Evolutionary conservation across 2,329 filamentous ascomycete genomes (phyloP), one percentile per base, ranked within the genome.

Genomic region (Ceratocystis harringtonii): DNA sequence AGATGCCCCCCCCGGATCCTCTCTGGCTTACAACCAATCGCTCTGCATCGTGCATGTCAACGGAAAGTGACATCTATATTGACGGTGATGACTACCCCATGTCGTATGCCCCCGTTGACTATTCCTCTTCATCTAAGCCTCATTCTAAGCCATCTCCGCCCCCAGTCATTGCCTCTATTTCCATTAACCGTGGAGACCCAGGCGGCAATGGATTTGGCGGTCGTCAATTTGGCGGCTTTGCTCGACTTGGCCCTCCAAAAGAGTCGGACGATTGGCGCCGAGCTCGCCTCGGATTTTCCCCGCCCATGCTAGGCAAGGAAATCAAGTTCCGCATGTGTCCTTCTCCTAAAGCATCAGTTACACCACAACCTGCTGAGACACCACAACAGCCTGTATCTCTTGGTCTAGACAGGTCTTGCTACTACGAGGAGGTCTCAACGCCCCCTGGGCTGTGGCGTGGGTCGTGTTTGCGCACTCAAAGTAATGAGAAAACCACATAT

Each of bases 241-340:
- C 62, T 12, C 28, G 45, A 22, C 52, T 64, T 30, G 65, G 44
- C 5, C n/a, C 44, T 7, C 62, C 62, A 6, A 64, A 60, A 36
- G 55, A 61, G 58, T 28, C 50, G 4, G 66, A 67, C 8, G 63
- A 62, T 4, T 61, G 61, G 28, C 60, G 48, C 45, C 62, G 57
- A 70, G 77, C 79, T 71, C 80, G 80, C 67, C 75, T 81, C 69
- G 78, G 78, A 25, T 78, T 80, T 70, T 85, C 84, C 68, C 92
- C 92, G 50, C 92, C 92, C 8, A 95, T 97, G 91, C 83, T 96
- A 10, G 92, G 92, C 65, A 77, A 79, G 66, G 88, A 95, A 69
- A 81, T 97, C 65, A 78, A 80, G 30, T 95, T 96, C 73, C 89
- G 90, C 43, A 83, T 82, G 72, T 96, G 90, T 72, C 80, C 82